Base-by-base conservation (phyloP, 768 basidiomycete species). In the Leccinum subtestaceum region DNA sequence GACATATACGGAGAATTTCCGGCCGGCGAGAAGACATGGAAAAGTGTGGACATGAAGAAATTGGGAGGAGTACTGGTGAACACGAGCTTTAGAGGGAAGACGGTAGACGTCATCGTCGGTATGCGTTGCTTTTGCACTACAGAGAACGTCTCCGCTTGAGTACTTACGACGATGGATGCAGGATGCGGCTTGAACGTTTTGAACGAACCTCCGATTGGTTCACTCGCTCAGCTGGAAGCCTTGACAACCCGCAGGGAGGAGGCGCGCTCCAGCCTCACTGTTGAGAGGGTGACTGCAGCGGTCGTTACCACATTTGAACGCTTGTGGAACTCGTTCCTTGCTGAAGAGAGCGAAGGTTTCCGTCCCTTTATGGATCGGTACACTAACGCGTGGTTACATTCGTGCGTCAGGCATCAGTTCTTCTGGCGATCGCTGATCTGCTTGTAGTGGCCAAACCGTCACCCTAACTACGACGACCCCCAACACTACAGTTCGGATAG, bases 51-150 rank as follows among this genome's bases (percentile, higher is more conserved):
- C 63, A 73, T 74, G 58, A 87, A 82, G 73, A 98, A 99, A 73
- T 76, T 98, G 36, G 96, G 96, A 1, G 96, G 97, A 0, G 87
- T 98, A 17, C 75, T 98, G 23, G 92, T 99, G 34, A 96, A 89
- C 65, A 93, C 92, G 27, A 89, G 82, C 65, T 94, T 95, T 61
- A 76, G 78, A n/a, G 83, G 83, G 1, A 87, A 85, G 0, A 79
- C 80, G 23, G 88, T 88, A 31, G 84, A 91, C 56, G 76, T 98
- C 34, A 81, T 97, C 29, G 82, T 96, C 21, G 95, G 95, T 93
- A 64, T 38, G 86, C 71, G 40, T 45, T 17, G n/a, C 31, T 53
- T 43, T 15, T 31, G 5, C 46, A 13, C 47, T 32, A 0, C 32
- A 21, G 2, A 32, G 38, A 46, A 19, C 38, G 21, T 23, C 51